A percentile compares a stretch with the other conserved stretches of the same genome.
These are phyloP conservation scores for Dalbergia cochinchinensis DNA, from an alignment of 306 rosid species.

Conservation along the genomic window DNA sequence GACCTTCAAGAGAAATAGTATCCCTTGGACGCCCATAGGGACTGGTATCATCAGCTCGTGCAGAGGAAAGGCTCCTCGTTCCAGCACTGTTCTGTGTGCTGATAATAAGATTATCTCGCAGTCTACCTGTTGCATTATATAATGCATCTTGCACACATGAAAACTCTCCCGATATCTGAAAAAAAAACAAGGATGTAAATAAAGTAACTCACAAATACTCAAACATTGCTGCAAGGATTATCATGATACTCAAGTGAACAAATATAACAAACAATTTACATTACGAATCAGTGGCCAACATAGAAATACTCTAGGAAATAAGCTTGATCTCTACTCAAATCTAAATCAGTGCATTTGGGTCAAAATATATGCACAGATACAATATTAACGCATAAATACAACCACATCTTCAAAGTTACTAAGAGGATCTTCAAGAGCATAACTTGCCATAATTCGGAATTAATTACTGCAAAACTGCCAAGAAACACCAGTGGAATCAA, in stretches of 20 bases:
- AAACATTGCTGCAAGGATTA: slow-evolving; percentile 25
- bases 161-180: slow-evolving; percentile 90
- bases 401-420: background rate
- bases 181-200: slow-evolving; percentile 26
- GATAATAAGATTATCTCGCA: slow-evolving; percentile 83
- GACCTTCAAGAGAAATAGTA: slow-evolving; percentile 56
- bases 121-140: slow-evolving; percentile 88
- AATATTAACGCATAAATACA: background rate
- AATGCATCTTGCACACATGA: slow-evolving; percentile 94
- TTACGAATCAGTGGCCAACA: slow-evolving; percentile 16
- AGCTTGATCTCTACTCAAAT: background rate
- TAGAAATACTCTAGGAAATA: slow-evolving; percentile 28
- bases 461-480: slow-evolving; percentile 22
- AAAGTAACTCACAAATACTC: slow-evolving; percentile 4
- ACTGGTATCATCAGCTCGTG: slow-evolving; percentile 68
- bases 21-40: slow-evolving; percentile 75
- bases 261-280: slow-evolving; percentile 24
- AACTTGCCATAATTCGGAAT: background rate
- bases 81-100: slow-evolving; percentile 63
- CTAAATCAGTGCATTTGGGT: slow-evolving; percentile 8
- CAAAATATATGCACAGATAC: background rate
- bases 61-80: slow-evolving; percentile 63
- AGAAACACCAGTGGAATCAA: background rate
- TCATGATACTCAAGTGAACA: slow-evolving; percentile 18
- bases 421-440: background rate